A percentile compares a stretch with the other conserved stretches of the same genome.
Conservation (phyloP, 1,284 basidiomycete species). For the Irpex rosettiformis region DNA sequence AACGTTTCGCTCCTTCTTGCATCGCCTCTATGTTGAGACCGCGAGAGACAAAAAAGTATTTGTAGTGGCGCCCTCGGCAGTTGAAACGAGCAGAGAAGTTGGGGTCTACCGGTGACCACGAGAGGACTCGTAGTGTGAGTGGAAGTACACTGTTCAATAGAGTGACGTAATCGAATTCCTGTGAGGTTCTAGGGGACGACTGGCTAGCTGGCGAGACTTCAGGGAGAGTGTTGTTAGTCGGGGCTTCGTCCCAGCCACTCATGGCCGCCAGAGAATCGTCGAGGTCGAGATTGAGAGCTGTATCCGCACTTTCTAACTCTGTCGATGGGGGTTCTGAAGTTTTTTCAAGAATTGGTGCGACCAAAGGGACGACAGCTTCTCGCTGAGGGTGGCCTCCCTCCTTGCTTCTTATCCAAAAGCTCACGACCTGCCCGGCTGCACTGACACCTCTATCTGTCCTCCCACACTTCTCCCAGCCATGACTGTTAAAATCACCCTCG, state of each 20-base stretch:
- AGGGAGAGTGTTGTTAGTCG: conserved; percentile 28
- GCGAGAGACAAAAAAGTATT: conserved; percentile 85
- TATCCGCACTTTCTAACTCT: background rate
- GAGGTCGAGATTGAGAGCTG: conserved; percentile 29
- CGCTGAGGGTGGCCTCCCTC: background rate
- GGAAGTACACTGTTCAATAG: conserved; percentile 92
- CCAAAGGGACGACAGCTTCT: too few species aligned
- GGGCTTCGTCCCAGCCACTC: conserved; percentile 26
- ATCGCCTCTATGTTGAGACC: conserved; percentile 74
- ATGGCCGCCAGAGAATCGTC: conserved; percentile 11
- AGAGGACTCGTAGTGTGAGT: conserved; percentile 85
- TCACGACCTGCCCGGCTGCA: conserved; percentile 92
- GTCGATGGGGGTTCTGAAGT: too few species aligned
- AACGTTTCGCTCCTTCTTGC: conserved; percentile 67
- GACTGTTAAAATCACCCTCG: conserved; percentile 75
- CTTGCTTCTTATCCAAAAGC: conserved; percentile 80
- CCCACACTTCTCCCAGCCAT: conserved; percentile 90
- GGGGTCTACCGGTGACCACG: conserved; percentile 88
- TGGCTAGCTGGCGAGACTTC: conserved; percentile 16
- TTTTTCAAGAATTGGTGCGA: too few species aligned
- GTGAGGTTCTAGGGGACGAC: conserved; percentile 22
- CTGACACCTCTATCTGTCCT: conserved; percentile 95
- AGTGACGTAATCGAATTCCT: conserved; percentile 76
- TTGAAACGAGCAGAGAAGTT: conserved; percentile 88
- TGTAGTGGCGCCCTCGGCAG: conserved; percentile 91